Base-by-base conservation (phyloP, 2,329 filamentous ascomycete genomes). In the Sarocladium strictum region DNA sequence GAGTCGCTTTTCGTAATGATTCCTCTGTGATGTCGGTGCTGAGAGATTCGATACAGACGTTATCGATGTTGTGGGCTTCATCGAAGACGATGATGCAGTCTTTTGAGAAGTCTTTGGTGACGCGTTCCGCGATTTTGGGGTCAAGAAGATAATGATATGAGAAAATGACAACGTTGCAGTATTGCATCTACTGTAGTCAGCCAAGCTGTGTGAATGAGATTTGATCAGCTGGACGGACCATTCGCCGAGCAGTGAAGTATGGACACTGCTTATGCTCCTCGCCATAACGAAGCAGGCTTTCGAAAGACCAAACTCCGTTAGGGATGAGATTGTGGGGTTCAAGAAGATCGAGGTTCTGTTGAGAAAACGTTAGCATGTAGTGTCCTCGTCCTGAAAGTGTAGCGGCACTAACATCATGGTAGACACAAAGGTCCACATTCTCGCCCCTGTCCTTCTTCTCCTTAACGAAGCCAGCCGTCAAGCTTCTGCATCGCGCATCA, bases 21-120 rank as follows among this genome's bases (percentile, higher is more conserved):
- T 97, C 94, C 66, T 99, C 92, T 0, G 93, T 97, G 55, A 99
- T 83, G 64, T 99, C 94, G 40, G 96, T 97, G 65, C 94, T 99
- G 12, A 97, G 75, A 2, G 94, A 93, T 67, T 99, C 94, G 61
- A 99, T 99, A 68, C 95, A 99, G 56, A 99, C 94, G 67, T 99
- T 99, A 78, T 99, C 94, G 62, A 99, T 99, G 66, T 99, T 99
- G 74, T 99, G 94, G 14, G 94, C 94, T 70, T 99, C 94, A 65
- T 99, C 94, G 60, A 99, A 99, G 2, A 99, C 94, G 19, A 99
- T 90, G 53, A 99, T 99, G 68, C 92, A 97, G 69, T 99, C 95
- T 63, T 97, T 97, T 0, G 94, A 97, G 11, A 99, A 82, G 65
- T 99, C 94, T 69, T 88, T 91, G 0, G 94, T 97, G 2, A 97